Conservation (phyloP, 768 basidiomycete species). For the Kwoniella dendrophila region DNA sequence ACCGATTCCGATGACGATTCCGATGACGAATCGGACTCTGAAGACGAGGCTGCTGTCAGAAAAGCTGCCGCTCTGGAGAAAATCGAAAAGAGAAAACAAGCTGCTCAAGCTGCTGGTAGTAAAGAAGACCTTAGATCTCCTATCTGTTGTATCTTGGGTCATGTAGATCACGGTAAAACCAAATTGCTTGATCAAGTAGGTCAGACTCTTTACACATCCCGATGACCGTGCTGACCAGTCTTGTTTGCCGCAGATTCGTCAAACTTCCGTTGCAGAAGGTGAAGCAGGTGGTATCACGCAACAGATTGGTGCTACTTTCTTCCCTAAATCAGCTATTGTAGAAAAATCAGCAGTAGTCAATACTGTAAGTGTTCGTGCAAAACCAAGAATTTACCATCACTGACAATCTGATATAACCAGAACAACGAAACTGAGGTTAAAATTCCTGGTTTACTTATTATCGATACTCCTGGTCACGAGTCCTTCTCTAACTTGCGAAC, state of each 20-base stretch:
- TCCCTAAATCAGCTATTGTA: constrained; percentile 92
- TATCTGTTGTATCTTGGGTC: constrained; percentile 97
- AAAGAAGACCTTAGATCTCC: constrained; percentile 92
- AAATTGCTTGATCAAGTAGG: constrained; percentile 92
- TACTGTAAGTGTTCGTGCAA: constrained; percentile 61
- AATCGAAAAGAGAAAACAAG: constrained; percentile 74
- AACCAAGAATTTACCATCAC: neutral
- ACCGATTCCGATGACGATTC: constrained; percentile 48
- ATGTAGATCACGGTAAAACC: constrained; percentile 99
- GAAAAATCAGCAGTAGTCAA: constrained; percentile 93
- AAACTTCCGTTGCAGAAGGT: constrained; percentile 99
- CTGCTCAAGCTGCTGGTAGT: constrained; percentile 78
- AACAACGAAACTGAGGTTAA: constrained; percentile 87
- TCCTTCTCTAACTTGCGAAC: constrained; percentile 96
- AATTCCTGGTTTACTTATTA: constrained; percentile 90
- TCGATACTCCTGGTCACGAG: constrained; percentile 99
- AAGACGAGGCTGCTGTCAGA: constrained; percentile 61
- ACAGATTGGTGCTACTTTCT: constrained; percentile 99
- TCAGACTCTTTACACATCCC: neutral
- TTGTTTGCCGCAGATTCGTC: constrained; percentile 72
- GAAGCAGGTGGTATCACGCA: constrained; percentile 99
- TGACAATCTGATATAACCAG: constrained; percentile 57
- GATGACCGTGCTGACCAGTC: constrained; percentile 1
- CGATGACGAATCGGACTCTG: constrained; percentile 49
- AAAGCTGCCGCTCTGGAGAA: constrained; percentile 86